Evolutionary conservation across 2,329 filamentous ascomycete species (phyloP), one percentile per base, ranked within the genome.

Genomic region (Aspergillus sp.): DNA sequence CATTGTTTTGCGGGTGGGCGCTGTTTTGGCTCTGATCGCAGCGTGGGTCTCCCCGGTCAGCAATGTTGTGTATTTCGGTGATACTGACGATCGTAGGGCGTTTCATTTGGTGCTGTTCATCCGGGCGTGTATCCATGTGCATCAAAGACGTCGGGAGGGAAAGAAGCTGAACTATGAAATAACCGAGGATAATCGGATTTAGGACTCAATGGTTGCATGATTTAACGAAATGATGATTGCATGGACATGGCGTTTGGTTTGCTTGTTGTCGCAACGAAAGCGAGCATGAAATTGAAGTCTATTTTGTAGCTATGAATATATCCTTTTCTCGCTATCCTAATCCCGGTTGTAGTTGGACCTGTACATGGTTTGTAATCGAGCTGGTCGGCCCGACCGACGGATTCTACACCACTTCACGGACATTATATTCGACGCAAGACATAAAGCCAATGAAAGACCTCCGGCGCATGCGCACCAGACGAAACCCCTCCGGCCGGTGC

Each of bases 371-470:
- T 30, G 25, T 30, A 12, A 30, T 30, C 9, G 25, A 27, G 3
- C 25, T 10, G 25, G 25, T 10, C 25, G 10, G 12, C 10, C 25
- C 25, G 10, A 30, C 9, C 25, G 25, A 4, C 3, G 4, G 25
- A 12, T 12, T 30, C 25, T 30, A 30, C 25, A 10, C 25, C 10
- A 30, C 2, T 10, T 12, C 25, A 30, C 25, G 9, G 2, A 30
- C 25, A 12, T 47, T 54, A 66, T 46, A 52, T 56, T 7, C 65
- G 58, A 37, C 59, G 55, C 22, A 68, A 44, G 3, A 62, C 53
- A 55, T 68, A 67, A 10, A 67, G 27, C 66, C 65, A 68, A 48
- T 68, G 66, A 46, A 62, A 68, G 5, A 67, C 56, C 10, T 66
- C 58, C 0, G 66, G 65, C 4, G 60, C 55, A 49, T 64, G 43